phyloP scores from a whole-genome alignment of 805 yeast genomes.

The Starmerella stigmatis region DNA sequence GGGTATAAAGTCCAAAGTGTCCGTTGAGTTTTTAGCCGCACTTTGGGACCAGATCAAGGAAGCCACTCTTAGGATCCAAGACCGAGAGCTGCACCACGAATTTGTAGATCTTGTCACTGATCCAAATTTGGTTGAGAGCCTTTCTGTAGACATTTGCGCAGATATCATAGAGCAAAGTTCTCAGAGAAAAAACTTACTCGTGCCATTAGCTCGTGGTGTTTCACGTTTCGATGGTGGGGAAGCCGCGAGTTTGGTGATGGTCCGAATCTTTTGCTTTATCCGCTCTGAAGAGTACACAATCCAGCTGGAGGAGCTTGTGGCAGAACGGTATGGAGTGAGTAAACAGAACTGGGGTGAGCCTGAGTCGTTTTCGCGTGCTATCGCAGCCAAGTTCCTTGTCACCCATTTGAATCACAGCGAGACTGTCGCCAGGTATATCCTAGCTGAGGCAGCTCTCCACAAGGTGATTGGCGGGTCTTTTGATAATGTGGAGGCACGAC shows the following conservation, averaged over 20 bases:
- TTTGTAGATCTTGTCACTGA: conserved; percentile 44
- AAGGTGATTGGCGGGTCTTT: conserved; percentile 16
- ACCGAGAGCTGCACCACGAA: conserved; percentile 49
- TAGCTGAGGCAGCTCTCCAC: conserved; percentile 35
- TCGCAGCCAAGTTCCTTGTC: conserved; percentile 17
- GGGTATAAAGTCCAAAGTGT: conserved; percentile 30
- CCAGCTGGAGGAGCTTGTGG: conserved; percentile 48
- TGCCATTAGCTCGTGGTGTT: conserved; percentile 43
- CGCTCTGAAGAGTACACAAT: conserved; percentile 52
- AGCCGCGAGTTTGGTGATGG: conserved; percentile 37
- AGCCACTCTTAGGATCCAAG: conserved; percentile 54
- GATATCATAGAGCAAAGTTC: conserved; percentile 28
- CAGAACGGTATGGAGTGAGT: conserved; percentile 31
- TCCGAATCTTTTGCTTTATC: conserved; percentile 37
- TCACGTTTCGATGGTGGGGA: conserved; percentile 20
- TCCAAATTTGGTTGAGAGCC: conserved; percentile 24
- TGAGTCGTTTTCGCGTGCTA: conserved; percentile 29
- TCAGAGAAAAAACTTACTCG: conserved; percentile 61
- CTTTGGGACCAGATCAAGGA: conserved; percentile 52
- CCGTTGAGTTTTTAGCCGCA: not conserved
- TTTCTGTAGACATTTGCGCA: conserved; percentile 26
- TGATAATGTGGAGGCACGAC: conserved; percentile 50
- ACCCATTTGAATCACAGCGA: conserved; percentile 27
- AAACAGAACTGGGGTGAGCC: conserved; percentile 33
- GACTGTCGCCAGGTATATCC: conserved; percentile 27